A percentile compares a stretch with the other conserved stretches of the same genome.
These are phyloP conservation scores for Buddleja alternifolia DNA, from an alignment of 257 asterid species.

Conservation along the genomic window DNA sequence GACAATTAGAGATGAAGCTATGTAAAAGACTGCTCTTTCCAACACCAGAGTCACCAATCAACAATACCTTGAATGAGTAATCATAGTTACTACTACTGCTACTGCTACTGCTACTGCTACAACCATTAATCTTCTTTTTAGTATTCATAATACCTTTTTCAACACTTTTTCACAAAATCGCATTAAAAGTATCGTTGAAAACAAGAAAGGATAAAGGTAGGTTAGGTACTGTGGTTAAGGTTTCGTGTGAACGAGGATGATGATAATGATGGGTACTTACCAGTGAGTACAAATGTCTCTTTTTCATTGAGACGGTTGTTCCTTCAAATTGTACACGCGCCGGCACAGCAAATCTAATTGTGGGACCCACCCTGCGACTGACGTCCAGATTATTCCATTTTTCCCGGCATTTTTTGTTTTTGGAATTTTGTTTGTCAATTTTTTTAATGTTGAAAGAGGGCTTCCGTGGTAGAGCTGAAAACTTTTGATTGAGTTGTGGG, in stretches of 20 bases:
- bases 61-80: conserved; percentile 82
- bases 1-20: conserved; percentile 60
- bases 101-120: no score
- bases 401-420: conserved; percentile 32
- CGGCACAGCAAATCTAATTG: no score
- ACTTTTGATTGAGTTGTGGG: no score
- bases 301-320: conserved; percentile 56
- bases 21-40: conserved; percentile 89
- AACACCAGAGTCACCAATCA: conserved; percentile 85
- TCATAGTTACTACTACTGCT: conserved; percentile 50
- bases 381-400: conserved; percentile 21
- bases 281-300: conserved; percentile 59
- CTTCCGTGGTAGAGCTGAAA: neutral
- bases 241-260: no score
- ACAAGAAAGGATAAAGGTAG: conserved; percentile 32
- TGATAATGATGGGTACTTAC: conserved; percentile 6
- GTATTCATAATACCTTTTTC: conserved; percentile 42
- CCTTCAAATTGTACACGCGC: conserved; percentile 59
- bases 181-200: conserved; percentile 24
- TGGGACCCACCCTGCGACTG: conserved; percentile 32
- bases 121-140: conserved; percentile 27
- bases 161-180: conserved; percentile 14
- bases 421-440: neutral
- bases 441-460: conserved; percentile 28
- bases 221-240: no score